Evolutionary conservation across 2,329 filamentous ascomycete genomes (phyloP), one percentile per base, ranked within the genome.

Genomic region (Lachnellula occidentalis): DNA sequence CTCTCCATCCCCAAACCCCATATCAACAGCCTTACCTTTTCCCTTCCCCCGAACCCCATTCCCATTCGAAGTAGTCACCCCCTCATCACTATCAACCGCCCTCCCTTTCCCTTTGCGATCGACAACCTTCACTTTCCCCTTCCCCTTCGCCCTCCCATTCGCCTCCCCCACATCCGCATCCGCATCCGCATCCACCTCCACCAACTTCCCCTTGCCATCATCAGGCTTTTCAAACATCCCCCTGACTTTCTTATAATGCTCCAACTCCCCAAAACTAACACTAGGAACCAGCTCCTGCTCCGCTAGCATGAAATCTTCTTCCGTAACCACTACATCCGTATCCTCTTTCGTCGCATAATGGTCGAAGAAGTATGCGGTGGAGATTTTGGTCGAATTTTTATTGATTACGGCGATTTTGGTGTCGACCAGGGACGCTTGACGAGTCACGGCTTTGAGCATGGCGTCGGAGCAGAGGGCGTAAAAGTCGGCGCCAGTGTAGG

Each of bases 391-490:
- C 70, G 76, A 50, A 57, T 5, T 71, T 2, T 74, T 70, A 64
- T 89, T 89, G 69, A 95, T 76, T 4, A 78, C 76, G 21, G 80
- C 80, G 61, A 99, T 88, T 71, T 94, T 94, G 49, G 82, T 78
- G 69, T 99, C 94, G 2, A 97, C 92, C 2, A 82, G 78, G 1
- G 83, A 81, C 2, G 94, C 91, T 68, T 95, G 90, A 5, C 94
- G 85, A 2, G 94, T 99, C 55, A 99, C 92, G 19, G 94, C 94
- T 71, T 99, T 97, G 63, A 99, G 86, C 94, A 99, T 99, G 50
- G 94, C 91, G 71, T 99, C 94, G 43, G 91, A 96, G 75, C 92
- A 97, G 19, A 99, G 80, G 1, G 94, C 94, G 72, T 99, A 99
- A 68, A 99, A 86, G 73, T 99, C 94, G 59, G 94, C 94, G 67